These are phyloP conservation scores for Lactarius deliciosus DNA, from an alignment of 768 basidiomycete genomes.

Conservation along the genomic window DNA sequence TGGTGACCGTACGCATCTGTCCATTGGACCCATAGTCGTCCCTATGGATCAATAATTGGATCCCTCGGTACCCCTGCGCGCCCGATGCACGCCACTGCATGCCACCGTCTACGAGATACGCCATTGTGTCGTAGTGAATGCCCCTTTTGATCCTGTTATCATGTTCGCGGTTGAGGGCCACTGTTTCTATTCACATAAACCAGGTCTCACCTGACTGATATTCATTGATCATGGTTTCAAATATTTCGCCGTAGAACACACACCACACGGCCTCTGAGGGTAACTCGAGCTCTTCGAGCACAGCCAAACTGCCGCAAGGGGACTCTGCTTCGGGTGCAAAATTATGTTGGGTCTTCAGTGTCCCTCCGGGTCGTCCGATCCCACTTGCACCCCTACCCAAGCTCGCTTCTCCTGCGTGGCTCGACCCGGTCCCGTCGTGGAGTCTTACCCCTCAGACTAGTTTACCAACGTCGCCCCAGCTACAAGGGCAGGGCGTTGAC, in stretches of 20 bases:
- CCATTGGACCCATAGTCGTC: constrained; percentile 3
- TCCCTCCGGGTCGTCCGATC: background rate
- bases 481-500: background rate
- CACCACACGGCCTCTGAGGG: constrained; percentile 1
- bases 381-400: background rate
- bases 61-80: constrained; percentile 3
- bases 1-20: background rate
- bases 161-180: background rate
- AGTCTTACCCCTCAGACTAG: background rate
- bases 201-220: too few species aligned
- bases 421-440: background rate
- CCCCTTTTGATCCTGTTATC: constrained; percentile 1
- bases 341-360: background rate
- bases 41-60: constrained; percentile 8
- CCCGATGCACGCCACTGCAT: constrained; percentile 1
- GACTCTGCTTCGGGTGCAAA: background rate
- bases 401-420: background rate
- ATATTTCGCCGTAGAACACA: background rate
- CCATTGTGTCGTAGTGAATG: background rate
- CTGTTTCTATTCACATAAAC: background rate
- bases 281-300: background rate
- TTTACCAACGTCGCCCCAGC: background rate
- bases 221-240: too few species aligned
- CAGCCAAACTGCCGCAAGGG: background rate
- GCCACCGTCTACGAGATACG: background rate